phyloP scores from a whole-genome alignment of 2,329 filamentous ascomycete species.

The Colletotrichum paranaense region DNA sequence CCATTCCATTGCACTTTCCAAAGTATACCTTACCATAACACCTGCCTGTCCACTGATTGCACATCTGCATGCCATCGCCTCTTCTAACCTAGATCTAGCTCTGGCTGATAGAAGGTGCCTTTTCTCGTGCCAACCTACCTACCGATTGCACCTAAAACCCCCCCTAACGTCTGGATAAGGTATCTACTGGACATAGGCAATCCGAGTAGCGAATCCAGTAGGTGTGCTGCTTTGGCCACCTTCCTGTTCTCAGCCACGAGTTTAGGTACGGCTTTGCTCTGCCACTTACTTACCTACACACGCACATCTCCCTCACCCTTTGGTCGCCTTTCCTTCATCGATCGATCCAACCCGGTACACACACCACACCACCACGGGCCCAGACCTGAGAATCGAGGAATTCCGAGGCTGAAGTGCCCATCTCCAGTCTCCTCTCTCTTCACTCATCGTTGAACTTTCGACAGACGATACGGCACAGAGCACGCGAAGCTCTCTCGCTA shows the following conservation, averaged over 20 bases:
- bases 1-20: neutral
- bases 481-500: neutral
- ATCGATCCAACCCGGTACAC: neutral
- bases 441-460: neutral
- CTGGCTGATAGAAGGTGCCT: neutral
- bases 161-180: neutral
- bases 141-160: no score
- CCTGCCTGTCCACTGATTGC: neutral
- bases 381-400: neutral
- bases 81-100: neutral
- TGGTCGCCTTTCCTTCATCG: neutral
- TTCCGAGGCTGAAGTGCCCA: neutral
- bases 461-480: neutral
- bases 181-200: neutral
- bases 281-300: neutral
- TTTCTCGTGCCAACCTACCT: neutral
- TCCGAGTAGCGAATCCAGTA: neutral
- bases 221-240: neutral
- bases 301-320: neutral
- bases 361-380: neutral
- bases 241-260: neutral
- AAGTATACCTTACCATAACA: neutral
- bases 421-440: neutral
- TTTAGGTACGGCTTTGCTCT: neutral
- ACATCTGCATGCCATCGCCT: neutral